Base-by-base conservation (phyloP, 805 yeast species). In the Candida taoyuanica region DNA sequence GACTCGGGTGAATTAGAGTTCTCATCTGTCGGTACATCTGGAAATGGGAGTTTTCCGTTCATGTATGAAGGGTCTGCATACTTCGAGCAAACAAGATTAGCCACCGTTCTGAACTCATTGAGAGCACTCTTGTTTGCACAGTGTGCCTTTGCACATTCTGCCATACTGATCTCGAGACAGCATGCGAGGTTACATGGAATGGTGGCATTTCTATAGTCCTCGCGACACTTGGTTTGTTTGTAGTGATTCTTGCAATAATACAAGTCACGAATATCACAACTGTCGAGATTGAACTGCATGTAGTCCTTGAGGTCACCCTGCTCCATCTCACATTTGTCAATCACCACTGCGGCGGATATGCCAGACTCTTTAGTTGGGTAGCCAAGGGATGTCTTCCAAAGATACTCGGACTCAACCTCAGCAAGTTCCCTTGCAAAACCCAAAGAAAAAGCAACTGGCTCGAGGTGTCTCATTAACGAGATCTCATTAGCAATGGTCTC, bases 181-280 rank as follows among this genome's bases (percentile, higher is more conserved):
- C 58, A 53, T 6, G 58, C 58, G 25, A 36, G 42, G 32, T 52
- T 52, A 25, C 58, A 53, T 0, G 43, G 41, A 26, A 52, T 52
- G 5, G 36, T 14, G 1, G 33, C 29, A 34, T 44, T 41, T 18
- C 36, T 31, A 29, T 34, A 24, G 28, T 28, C 31, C 16, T 37
- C 36, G 7, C 30, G 36, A 17, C 57, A 54, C 14, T 43, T 41
- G 3, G 14, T 34, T 4, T 33, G 37, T 36, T 46, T 50, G 27
- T 38, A 49, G 6, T 43, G 44, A 27, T 50, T 52, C 24, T 50
- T 53, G 37, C 58, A 53, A 12, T 44, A 34, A 25, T 38, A 53
- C 18, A 53, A 33, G 3, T 43, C 53, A n/a, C 46, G 39, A 4
- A 52, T 37, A 36, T 53, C 58, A 44, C 58, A 53, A 23, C 53